Base-by-base conservation (phyloP, 2,329 filamentous ascomycete genomes). In the Alternaria arborescens region DNA sequence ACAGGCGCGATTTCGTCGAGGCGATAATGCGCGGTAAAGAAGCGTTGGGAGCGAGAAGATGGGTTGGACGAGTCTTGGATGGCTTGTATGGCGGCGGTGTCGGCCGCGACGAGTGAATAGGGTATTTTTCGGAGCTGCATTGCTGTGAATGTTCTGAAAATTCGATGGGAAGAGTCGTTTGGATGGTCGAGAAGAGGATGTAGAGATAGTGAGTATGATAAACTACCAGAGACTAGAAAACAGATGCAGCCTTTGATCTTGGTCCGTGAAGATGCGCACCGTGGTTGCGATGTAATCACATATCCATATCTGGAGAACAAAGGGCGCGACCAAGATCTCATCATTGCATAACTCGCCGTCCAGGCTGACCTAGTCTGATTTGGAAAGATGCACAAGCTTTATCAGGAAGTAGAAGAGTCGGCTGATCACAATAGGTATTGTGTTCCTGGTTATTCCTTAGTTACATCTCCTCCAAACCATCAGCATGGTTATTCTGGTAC, bases 121-220 rank as follows among this genome's bases (percentile, higher is more conserved):
- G 62, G 55, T 30, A 67, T 48, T 6, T 36, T 64, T 26, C 61
- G 54, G 46, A 65, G 38, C 5, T 54, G 58, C 64, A 65, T 67
- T 14, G 32, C 47, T 20, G 41, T 24, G 1, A 8, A 11, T 24
- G 0, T 7, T n/a, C 7, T 3, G 28, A 11, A 16, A 10, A 26
- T 5, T 44, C n/a, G 24, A n/a, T n/a, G 20, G 14, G 5, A 3
- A 12, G 20, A 4, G 32, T 6, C 11, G 4, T 11, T 34, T 38
- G 8, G 2, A 8, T 3, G 2, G 8, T 38, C 16, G 2, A 24
- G 20, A 7, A 14, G 2, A 18, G 1, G 26, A 0, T 12, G 14
- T 18, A 3, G 6, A 24, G 12, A 20, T 12, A n/a, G 32, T 12
- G 11, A 3, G 8, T 10, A 1, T 6, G 3, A 34, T 2, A 0